Evolutionary conservation across 192 early-diverging fungal species (phyloP).

Genomic region (Lobosporangium transversale): DNA sequence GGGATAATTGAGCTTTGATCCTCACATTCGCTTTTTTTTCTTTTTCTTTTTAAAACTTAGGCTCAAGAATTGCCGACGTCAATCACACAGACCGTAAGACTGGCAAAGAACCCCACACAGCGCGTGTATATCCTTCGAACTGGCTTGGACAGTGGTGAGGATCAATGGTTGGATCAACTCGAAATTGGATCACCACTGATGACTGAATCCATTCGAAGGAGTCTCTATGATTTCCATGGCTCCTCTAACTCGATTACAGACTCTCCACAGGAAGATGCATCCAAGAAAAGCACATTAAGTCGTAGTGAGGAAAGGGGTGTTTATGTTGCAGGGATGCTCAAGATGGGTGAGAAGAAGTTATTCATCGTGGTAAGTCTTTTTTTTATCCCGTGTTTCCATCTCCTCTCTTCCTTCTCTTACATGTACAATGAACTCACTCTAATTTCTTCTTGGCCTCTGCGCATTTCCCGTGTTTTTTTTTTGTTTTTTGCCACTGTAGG

Average conservation of each 20-base stretch:
- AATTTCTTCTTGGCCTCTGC: no score
- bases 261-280: slow-evolving; percentile 1
- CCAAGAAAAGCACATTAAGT: neutral
- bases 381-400: neutral
- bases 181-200: slow-evolving; percentile 34
- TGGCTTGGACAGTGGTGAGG: slow-evolving; percentile 39
- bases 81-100: slow-evolving; percentile 43
- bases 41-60: no score
- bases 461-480: neutral
- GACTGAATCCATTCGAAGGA: slow-evolving; percentile 23
- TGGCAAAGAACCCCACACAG: slow-evolving; percentile 49
- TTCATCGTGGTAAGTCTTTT: slow-evolving; percentile 50
- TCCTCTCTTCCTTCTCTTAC: neutral
- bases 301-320: slow-evolving; percentile 44
- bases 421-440: neutral
- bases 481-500: slow-evolving; percentile 19
- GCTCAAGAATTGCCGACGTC: slow-evolving; percentile 50
- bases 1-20: no score
- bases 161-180: slow-evolving; percentile 42
- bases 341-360: slow-evolving; percentile 54
- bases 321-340: slow-evolving; percentile 54
- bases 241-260: neutral
- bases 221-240: slow-evolving; percentile 8
- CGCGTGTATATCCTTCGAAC: slow-evolving; percentile 50
- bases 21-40: no score